Evolutionary conservation across 2,329 filamentous ascomycete species (phyloP), one percentile per base, ranked within the genome.

Genomic region (Cercospora sp.): DNA sequence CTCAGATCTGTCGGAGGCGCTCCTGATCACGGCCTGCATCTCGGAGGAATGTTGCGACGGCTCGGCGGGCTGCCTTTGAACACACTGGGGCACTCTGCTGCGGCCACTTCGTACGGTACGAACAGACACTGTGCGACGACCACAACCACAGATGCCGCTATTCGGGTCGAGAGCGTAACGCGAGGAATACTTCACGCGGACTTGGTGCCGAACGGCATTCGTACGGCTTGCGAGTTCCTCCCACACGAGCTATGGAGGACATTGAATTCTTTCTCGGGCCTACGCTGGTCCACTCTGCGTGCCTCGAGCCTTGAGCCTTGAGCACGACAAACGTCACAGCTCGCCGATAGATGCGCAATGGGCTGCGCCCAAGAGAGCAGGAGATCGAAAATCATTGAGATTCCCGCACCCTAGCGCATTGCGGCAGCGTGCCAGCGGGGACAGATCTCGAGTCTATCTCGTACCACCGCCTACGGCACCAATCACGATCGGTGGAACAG

Each of bases 381-480:
- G 62, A 33, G 62, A 64, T 64, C 51, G 62, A 64, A 58, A 33
- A 30, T 18, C 61, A 42, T 12, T 26, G 48, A 58, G n/a, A 33
- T 64, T 28, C 61, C 23, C 20, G 42, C 12, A n/a, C 23, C 26
- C 65, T 60, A 67, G 60, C 60, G 65, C 12, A 7, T 23, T 53
- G 20, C 53, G 62, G 57, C 45, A 61, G 64, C 26, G 39, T 59
- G 53, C 53, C 33, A 60, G 57, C 42, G 61, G 61, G 42, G 55
- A 48, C 57, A 51, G 61, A 64, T 55, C 31, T 63, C 45, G 42
- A 64, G 64, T 60, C 39, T 51, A 61, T 60, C 39, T 64, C n/a
- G 57, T 48, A 23, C 31, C 58, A 60, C 55, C 18, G 36, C 36
- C 16, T 5, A 13, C 30, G 26, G 48, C 45, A 39, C 67, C 64